phyloP scores from a whole-genome alignment of 1,284 basidiomycete genomes.

The Wallemia hederae region DNA sequence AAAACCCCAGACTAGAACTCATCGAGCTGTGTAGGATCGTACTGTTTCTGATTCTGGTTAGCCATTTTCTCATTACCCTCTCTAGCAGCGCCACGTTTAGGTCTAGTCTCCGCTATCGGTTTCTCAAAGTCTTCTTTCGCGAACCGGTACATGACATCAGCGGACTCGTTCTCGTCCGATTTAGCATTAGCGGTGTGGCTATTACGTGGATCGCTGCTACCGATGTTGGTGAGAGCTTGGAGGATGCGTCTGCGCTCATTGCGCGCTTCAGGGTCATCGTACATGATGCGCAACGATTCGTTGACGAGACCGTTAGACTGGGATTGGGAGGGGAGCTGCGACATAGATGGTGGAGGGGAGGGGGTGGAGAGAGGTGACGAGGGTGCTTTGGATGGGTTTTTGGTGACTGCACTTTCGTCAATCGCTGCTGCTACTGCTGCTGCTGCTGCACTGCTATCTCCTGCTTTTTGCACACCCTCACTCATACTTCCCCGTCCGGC shows the following conservation, averaged over 20 bases:
- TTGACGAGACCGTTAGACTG: not conserved
- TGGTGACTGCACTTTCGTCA: no score
- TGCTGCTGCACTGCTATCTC: no score
- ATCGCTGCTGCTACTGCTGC: not conserved
- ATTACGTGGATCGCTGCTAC: no score
- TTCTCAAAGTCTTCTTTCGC: not conserved
- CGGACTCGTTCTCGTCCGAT: not conserved
- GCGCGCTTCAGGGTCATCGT: not conserved
- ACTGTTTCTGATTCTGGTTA: not conserved
- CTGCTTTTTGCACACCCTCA: no score
- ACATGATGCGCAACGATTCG: conserved; percentile 1
- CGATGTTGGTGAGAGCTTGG: not conserved
- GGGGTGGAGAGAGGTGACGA: not conserved
- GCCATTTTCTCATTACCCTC: not conserved
- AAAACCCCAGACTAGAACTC: no score
- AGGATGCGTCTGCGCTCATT: not conserved
- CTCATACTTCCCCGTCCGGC: no score
- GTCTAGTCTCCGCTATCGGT: not conserved
- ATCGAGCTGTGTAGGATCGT: not conserved
- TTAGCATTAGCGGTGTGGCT: no score
- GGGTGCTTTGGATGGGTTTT: not conserved
- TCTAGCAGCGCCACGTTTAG: not conserved
- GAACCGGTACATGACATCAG: not conserved
- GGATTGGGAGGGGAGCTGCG: not conserved
- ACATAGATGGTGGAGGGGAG: not conserved